Base-by-base conservation (phyloP, 306 rosid genomes). In the Vigna hirtella region DNA sequence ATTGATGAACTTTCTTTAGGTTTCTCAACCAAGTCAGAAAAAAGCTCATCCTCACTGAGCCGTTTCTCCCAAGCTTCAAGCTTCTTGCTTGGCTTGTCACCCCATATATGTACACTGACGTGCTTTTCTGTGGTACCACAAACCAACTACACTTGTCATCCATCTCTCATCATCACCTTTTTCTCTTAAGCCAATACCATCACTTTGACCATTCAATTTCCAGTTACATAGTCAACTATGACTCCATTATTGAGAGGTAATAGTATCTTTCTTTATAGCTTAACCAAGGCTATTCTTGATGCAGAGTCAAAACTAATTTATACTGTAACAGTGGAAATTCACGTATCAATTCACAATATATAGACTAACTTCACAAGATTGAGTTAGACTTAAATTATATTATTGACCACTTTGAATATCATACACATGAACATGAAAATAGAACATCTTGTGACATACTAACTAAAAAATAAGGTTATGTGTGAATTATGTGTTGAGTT, bases 31-130 rank as follows among this genome's bases (percentile, higher is more conserved):
- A 26, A 84, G 28, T 79, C 81, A 79, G 64, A 22, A 42, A 58
- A 71, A 30, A 71, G 17, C 65, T 58, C n/a, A 15, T 15, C 16
- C 72, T 77, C 26, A 47, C 50, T 36, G 55, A 82, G 77, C 82
- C 73, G 70, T 78, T 78, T 79, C 22, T 16, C 52, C 7, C 68
- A 57, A 63, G 82, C 86, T 57, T 56, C 28, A 79, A 72, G 62
- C 77, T 57, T 14, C 24, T 79, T 66, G 84, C 17, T 79, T 66
- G 84, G 84, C 84, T 79, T 82, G 34, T 62, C 83, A 73, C 63
- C 66, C 73, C 38, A 67, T 43, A 49, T 63, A 72, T 64, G 68
- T 66, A 59, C 75, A 64, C 13, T 47, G n/a, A 16, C 62, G 72
- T 68, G 76, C 77, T 78, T 82, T 55, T 55, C 78, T 62, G 48